Evolutionary conservation across 768 basidiomycete genomes (phyloP).

Genomic region (Tylopilus subfusipes): DNA sequence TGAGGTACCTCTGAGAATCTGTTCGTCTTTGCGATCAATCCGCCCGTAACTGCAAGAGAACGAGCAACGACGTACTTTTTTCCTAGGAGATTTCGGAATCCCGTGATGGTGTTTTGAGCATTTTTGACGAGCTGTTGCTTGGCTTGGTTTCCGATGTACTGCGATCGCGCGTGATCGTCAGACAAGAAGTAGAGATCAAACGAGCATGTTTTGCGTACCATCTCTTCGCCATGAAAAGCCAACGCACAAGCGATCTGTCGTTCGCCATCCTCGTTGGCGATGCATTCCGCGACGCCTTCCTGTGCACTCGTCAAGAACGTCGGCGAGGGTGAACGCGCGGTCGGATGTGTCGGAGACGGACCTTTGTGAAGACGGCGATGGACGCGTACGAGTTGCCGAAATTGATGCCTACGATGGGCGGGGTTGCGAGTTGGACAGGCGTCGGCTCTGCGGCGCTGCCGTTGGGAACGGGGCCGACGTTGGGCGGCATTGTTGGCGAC

Average conservation of each 20-base stretch:
- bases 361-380: conserved; percentile 94
- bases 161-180: conserved; percentile 13
- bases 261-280: conserved; percentile 98
- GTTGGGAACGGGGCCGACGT: conserved; percentile 40
- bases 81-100: conserved; percentile 90
- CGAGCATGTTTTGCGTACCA: conserved; percentile 54
- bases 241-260: conserved; percentile 96
- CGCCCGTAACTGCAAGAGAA: not conserved
- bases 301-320: conserved; percentile 28
- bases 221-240: conserved; percentile 87
- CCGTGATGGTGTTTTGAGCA: conserved; percentile 88
- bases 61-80: conserved; percentile 62
- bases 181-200: not conserved
- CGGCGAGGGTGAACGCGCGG: not conserved
- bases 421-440: conserved; percentile 35
- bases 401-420: conserved; percentile 87
- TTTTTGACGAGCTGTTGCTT: conserved; percentile 95
- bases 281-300: conserved; percentile 92
- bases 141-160: conserved; percentile 97
- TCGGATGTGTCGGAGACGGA: conserved; percentile 37
- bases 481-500: conserved; percentile 38
- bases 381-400: conserved; percentile 95
- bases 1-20: conserved; percentile 77
- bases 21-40: not conserved
- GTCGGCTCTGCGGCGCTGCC: conserved; percentile 51